Percentiles rank a stretch among this genome's conserved stretches.
phyloP scores from a whole-genome alignment of 2,329 filamentous ascomycete species.

The Pezicula radicicola region DNA sequence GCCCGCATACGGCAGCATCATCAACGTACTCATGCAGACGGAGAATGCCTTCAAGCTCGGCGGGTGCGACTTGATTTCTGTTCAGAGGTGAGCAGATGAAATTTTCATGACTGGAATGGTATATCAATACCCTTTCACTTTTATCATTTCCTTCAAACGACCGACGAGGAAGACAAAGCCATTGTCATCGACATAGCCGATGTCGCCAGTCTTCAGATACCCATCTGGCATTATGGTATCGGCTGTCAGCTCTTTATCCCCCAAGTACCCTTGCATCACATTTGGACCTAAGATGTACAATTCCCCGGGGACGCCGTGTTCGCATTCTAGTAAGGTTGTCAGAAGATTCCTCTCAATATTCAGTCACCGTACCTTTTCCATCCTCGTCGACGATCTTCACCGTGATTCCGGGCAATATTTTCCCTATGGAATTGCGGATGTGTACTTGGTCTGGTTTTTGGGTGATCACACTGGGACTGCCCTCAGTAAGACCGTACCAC shows the following conservation, averaged over 20 bases:
- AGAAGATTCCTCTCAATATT: neutral
- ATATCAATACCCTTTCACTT: slow-evolving; percentile 36
- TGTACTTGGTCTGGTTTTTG: slow-evolving; percentile 6
- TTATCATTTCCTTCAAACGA: slow-evolving; percentile 59
- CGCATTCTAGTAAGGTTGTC: neutral
- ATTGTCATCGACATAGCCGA: slow-evolving; percentile 53
- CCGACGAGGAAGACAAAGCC: slow-evolving; percentile 66
- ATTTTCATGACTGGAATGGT: slow-evolving; percentile 20
- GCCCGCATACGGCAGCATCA: slow-evolving; percentile 58
- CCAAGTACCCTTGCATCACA: slow-evolving; percentile 78
- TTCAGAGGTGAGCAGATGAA: neutral
- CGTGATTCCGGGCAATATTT: neutral
- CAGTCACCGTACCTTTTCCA: neutral
- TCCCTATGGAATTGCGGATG: neutral
- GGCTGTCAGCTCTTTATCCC: slow-evolving; percentile 57
- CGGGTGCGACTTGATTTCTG: slow-evolving; percentile 29
- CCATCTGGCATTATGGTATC: slow-evolving; percentile 46
- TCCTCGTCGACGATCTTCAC: neutral
- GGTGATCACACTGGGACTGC: slow-evolving; percentile 9
- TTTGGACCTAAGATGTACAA: slow-evolving; percentile 70
- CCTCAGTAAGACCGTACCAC: slow-evolving; percentile 16
- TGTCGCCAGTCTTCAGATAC: slow-evolving; percentile 69
- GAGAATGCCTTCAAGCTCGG: slow-evolving; percentile 34
- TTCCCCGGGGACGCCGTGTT: slow-evolving; percentile 52
- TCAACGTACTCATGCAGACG: slow-evolving; percentile 34